Evolutionary conservation across 768 basidiomycete genomes (phyloP), one percentile per base, ranked within the genome.

Genomic region (Goffeauzyma gilvescens): DNA sequence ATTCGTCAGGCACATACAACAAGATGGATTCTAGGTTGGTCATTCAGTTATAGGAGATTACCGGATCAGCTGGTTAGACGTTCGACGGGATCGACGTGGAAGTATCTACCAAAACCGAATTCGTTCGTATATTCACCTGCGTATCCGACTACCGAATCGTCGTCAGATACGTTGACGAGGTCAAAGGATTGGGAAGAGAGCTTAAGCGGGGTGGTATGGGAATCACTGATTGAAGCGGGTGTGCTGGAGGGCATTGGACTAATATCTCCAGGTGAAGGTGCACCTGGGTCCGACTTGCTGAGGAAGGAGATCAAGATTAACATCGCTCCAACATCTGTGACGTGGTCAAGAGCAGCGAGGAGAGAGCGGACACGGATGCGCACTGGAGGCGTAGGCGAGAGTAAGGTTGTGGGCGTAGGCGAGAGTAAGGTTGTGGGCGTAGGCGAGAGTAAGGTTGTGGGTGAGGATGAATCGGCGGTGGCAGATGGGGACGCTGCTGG

Each of bases 1-100:
- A 79, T 89, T 34, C 67, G 78, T 2, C 86, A 86, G 63, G 84
- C 89, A 0, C 74, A 78, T 43, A 95, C 90, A 0, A 71, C 79
- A 2, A 73, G 93, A n/a, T 96, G 87, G 86, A 82, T 78, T 0
- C 63, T 96, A 2, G 84, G 73, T 0, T 95, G 90, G 90, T 86
- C 81, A 0, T 76, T 78, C 41, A 66, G 64, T 2, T 69, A 71
- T 22, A 59, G 58, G 12, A 74, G 75, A 6, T 64, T 93, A 23
- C 77, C 83, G 1, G 85, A 93, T 49, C n/a, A n/a, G n/a, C n/a
- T n/a, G n/a, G 90, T 87, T 58, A 39, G 81, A 67, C 9, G 5
- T 9, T n/a, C 8, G 14, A 32, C 8, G 15, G 5, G 6, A 34
- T 14, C 52, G 43, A 40, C 56, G 45, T 14, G 41, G 35, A 27